Evolutionary conservation across 176 grass and related monocot genomes (phyloP), one percentile per base, ranked within the genome.

Genomic region (Typha latifolia): DNA sequence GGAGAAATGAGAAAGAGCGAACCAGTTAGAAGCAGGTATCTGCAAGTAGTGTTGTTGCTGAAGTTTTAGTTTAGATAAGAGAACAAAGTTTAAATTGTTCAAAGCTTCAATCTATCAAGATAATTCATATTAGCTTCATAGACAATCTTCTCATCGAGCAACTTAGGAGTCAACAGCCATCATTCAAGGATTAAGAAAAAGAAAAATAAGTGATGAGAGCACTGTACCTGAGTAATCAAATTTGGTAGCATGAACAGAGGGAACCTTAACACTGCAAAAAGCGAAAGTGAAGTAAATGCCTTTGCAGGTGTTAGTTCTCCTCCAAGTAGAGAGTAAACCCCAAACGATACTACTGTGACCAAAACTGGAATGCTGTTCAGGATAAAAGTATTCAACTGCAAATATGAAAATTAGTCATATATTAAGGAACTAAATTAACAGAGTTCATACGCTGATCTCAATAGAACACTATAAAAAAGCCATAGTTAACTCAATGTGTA

Each of bases 241-340:
- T 93, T 99, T 21, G 89, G 94, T 37, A 99, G 84, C 85, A 85
- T 85, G 82, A 85, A 99, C 49, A 99, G 86, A 72, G 94, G 94
- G 69, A 99, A 93, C 83, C 94, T 93, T 64, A 99, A 77, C 56
- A 99, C 89, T 12, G 94, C 52, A 83, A 99, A 99, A 51, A 99
- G 72, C 69, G 94, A 93, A 55, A 99, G 94, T 34, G 94, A 93
- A 53, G 94, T 99, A 80, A 99, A 99, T 47, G 94, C 94, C 76
- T 93, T 99, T 78, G 94, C 84, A 78, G 94, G 89, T 71, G 94
- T 99, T 63, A 99, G 77, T 32, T 93, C 86, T 64, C 89, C 94
- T 80, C 94, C 94, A 74, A 93, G 52, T 52, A 99, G 81, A 82
- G 94, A 78, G 79, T 82, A 99, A 67, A 93, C 64, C 49, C 94